Evolutionary conservation across 2,329 filamentous ascomycete species (phyloP).

Genomic region (Sphaerostilbella broomeana): DNA sequence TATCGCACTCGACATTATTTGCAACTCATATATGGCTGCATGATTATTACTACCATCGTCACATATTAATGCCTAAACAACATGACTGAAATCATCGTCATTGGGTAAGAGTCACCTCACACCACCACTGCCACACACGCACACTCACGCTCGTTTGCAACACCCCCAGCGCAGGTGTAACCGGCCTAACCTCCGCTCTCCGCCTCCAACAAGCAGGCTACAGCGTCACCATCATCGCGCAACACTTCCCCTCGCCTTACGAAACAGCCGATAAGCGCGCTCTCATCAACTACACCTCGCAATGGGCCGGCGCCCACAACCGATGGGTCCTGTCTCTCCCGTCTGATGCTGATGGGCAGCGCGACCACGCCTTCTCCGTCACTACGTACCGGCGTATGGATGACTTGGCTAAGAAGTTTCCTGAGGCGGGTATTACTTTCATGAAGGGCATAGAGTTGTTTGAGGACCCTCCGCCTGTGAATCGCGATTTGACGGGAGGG

Average conservation of each 20-base stretch:
- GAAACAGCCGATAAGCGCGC: slow-evolving; percentile 35
- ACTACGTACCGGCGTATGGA: slow-evolving; percentile 38
- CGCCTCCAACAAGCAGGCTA: slow-evolving; percentile 34
- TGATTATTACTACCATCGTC: background rate
- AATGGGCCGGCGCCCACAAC: slow-evolving; percentile 46
- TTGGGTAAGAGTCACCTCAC: slow-evolving; percentile 20
- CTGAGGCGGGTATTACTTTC: slow-evolving; percentile 41
- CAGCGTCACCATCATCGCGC: slow-evolving; percentile 38
- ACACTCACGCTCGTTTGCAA: background rate
- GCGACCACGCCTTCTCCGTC: slow-evolving; percentile 39
- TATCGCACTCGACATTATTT: too few species aligned
- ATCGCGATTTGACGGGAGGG: slow-evolving; percentile 28
- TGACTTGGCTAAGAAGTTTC: slow-evolving; percentile 21
- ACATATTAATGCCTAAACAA: background rate
- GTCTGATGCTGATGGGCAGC: slow-evolving; percentile 24
- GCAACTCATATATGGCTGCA: too few species aligned
- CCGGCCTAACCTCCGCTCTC: slow-evolving; percentile 40
- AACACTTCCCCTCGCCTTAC: slow-evolving; percentile 41
- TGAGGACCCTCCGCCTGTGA: slow-evolving; percentile 33
- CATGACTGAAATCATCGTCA: slow-evolving; percentile 21
- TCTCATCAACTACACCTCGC: slow-evolving; percentile 44
- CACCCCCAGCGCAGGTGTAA: slow-evolving; percentile 39
- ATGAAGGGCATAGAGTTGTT: slow-evolving; percentile 43
- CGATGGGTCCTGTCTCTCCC: slow-evolving; percentile 36
- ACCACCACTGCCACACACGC: background rate